Evolutionary conservation across 768 basidiomycete species (phyloP).

Genomic region (Phanerodontia chrysosporium): DNA sequence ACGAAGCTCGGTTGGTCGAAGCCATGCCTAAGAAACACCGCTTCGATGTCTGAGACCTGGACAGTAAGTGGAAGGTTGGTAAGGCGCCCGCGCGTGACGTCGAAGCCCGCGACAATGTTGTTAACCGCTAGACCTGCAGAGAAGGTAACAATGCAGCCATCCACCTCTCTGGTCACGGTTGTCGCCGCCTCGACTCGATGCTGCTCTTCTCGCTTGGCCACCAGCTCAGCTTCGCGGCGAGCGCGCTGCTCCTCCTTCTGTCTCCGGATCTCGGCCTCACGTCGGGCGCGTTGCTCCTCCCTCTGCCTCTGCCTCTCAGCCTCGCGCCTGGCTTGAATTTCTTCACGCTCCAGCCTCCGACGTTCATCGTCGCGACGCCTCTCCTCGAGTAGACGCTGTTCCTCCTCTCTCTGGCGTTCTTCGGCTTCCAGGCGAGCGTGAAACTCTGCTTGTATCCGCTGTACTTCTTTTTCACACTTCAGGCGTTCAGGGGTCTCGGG

Average conservation of each 20-base stretch:
- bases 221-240: background rate
- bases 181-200: background rate
- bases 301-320: background rate
- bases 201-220: background rate
- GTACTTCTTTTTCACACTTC: background rate
- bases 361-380: background rate
- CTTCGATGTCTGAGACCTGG: constrained; percentile 31
- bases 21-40: constrained; percentile 42
- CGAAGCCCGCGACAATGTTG: constrained; percentile 57
- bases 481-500: background rate
- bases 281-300: background rate
- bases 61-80: constrained; percentile 40
- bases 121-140: constrained; percentile 53
- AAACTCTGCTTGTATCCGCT: background rate
- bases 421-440: background rate
- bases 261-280: background rate
- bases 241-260: background rate
- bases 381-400: background rate
- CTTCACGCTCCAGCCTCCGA: too few relatives aligned
- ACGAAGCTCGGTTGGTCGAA: constrained; percentile 34
- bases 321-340: too few relatives aligned
- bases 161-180: constrained; percentile 34
- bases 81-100: constrained; percentile 57
- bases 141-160: constrained; percentile 49
- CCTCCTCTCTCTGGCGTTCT: background rate